Evolutionary conservation across 805 yeast genomes (phyloP).

Genomic region (Lipomyces oligophaga): DNA sequence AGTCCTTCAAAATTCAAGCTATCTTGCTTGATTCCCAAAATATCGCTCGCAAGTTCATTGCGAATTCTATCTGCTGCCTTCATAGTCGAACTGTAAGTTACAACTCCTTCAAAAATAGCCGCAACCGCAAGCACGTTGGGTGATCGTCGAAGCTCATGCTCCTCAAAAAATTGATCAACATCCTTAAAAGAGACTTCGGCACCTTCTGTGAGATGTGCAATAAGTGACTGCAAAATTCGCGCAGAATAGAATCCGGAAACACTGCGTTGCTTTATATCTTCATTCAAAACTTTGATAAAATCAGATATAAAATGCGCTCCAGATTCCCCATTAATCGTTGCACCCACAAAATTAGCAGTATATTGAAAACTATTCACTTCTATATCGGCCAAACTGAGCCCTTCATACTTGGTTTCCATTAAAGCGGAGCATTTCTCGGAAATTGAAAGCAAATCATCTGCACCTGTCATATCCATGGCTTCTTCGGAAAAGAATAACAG

Average conservation of each 20-base stretch:
- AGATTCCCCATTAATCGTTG: neutral
- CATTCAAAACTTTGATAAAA: conserved; percentile 4
- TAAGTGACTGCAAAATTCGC: conserved; percentile 11
- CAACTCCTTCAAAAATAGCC: conserved; percentile 27
- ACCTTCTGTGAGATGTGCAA: conserved; percentile 11
- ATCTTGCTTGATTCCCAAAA: conserved; percentile 51
- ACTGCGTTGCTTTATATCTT: neutral
- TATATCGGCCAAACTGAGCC: conserved; percentile 2
- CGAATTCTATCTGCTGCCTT: conserved; percentile 50
- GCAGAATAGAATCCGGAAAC: conserved; percentile 17
- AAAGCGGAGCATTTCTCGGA: conserved; percentile 7
- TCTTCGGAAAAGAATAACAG: conserved; percentile 4
- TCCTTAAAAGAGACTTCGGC: conserved; percentile 14
- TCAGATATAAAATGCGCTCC: conserved; percentile 15
- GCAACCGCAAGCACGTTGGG: conserved; percentile 7
- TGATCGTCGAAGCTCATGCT: conserved; percentile 15
- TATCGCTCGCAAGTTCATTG: conserved; percentile 60
- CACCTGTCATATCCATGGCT: too few relatives aligned
- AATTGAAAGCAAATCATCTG: conserved; percentile 14
- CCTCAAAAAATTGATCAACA: conserved; percentile 15
- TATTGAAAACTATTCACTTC: conserved; percentile 6
- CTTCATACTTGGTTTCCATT: conserved; percentile 6
- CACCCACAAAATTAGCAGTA: neutral
- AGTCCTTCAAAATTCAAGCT: conserved; percentile 46
- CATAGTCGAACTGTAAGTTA: conserved; percentile 40